Evolutionary conservation across 139 green algal genomes (phyloP), one percentile per base, ranked within the genome.

Genomic region (Diplosphaera chodatii): DNA sequence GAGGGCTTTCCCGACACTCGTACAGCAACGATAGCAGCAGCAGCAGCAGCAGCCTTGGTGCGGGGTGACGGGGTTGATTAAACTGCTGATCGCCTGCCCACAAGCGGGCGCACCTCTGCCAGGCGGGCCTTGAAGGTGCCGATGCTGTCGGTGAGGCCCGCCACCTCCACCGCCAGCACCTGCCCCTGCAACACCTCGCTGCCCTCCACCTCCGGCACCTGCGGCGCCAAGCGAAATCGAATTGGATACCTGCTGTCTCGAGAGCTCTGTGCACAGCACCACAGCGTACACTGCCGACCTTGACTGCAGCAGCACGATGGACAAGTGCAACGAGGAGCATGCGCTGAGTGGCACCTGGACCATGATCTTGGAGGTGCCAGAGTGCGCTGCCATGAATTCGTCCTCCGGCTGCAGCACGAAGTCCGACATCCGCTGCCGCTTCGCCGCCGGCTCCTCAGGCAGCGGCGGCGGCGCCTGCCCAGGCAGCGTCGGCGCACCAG

Each of bases 341-440:
- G 40, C 22, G 27, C 6, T 16, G 8, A 8, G 23, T 28, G 63
- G n/a, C 67, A 81, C 80, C 80, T 79, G 48, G 16, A 59, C 48
- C 48, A 59, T 59, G 48, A 59, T 59, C 16, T 59, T 83, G 65
- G 59, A 66, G 40, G 66, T 55, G 27, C 84, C 84, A 16, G 79
- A 74, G 71, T 87, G 69, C 21, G 70, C 29, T 1, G 80, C 80
- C 75, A 92, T 64, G 80, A 92, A 96, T 75, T 95, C 87, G 37
- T 92, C 88, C 75, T 96, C 91, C 1, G 84, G 69, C 55, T 84
- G 75, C 37, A 96, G 78, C 76, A 94, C 88, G 72, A 92, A 90
- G 32, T 91, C 77, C 15, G 40, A 78, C 48, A 59, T 18, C 48
- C 85, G 77, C 63, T 74, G 63, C 29, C 83, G 72, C 78, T 92